These are phyloP conservation scores for Eragrostis curvula DNA, from an alignment of 176 grass and related monocot species.

Conservation along the genomic window DNA sequence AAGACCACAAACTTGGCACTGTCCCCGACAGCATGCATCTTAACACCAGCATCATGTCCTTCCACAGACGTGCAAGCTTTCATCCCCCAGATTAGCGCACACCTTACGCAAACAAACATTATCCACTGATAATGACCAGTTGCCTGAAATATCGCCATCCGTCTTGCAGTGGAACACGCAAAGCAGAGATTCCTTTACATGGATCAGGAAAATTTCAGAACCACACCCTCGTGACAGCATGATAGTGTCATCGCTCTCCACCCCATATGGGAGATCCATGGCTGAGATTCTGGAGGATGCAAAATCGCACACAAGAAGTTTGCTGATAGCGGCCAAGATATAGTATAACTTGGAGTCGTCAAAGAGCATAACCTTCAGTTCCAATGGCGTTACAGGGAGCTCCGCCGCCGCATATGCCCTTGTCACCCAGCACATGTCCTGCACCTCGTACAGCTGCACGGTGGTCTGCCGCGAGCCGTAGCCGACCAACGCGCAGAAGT, in stretches of 20 bases:
- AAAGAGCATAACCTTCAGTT: conserved; percentile 17
- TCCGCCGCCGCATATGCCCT: neutral
- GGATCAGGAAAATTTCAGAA: conserved; percentile 3
- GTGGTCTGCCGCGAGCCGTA: conserved; percentile 20
- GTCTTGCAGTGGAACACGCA: conserved; percentile 1
- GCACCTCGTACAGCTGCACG: conserved; percentile 27
- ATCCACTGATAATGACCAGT: neutral
- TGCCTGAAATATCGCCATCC: neutral
- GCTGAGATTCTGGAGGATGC: neutral
- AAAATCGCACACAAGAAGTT: neutral
- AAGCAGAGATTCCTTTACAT: neutral
- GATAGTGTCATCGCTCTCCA: conserved; percentile 20
- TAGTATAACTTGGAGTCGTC: conserved; percentile 15
- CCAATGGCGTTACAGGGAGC: neutral
- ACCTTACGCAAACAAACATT: conserved; percentile 22
- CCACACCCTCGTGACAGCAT: neutral
- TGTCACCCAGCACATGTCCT: conserved; percentile 5
- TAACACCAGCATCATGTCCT: neutral
- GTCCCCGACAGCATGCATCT: conserved; percentile 6
- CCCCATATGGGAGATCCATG: conserved; percentile 24
- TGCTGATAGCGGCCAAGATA: neutral
- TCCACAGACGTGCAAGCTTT: neutral
- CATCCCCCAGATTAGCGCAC: neutral
- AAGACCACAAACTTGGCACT: conserved; percentile 3
- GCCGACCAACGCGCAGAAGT: conserved; percentile 29